Evolutionary conservation across 2,329 filamentous ascomycete genomes (phyloP).

Genomic region (Beauveria sp.): DNA sequence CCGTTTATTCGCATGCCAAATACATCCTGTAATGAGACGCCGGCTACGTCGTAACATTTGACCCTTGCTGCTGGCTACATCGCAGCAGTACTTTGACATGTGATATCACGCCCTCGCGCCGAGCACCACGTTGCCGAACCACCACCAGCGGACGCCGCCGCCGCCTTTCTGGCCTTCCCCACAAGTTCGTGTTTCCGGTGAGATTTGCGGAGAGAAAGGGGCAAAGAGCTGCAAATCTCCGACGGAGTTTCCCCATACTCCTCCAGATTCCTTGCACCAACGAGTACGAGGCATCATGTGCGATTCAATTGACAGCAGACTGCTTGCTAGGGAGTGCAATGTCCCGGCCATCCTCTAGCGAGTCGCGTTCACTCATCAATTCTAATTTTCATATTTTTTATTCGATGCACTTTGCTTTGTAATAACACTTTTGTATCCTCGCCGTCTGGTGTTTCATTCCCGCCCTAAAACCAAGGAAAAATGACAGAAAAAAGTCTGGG

Average conservation of each 20-base stretch:
- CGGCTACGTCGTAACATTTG: no score
- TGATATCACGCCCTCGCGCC: neutral
- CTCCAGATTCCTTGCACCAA: no score
- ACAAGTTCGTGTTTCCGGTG: neutral
- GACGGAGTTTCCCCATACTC: no score
- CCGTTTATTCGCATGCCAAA: no score
- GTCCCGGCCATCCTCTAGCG: neutral
- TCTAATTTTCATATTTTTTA: neutral
- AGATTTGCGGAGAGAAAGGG: no score
- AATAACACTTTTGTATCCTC: neutral
- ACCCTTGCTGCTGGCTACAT: no score
- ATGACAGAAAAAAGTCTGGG: neutral
- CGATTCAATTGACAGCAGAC: no score
- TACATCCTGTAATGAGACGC: neutral
- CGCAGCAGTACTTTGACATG: neutral
- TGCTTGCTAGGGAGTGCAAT: no score
- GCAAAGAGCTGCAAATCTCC: no score
- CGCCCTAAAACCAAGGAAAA: neutral
- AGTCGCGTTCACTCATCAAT: neutral
- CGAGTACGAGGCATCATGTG: no score
- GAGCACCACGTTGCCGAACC: neutral
- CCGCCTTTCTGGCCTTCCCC: neutral
- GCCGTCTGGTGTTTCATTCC: neutral
- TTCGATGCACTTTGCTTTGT: neutral
- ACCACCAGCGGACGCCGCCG: neutral